A percentile compares a stretch with the other conserved stretches of the same genome.
phyloP scores from a whole-genome alignment of 192 early-diverging fungal species.

The Dissophora globulifera region DNA sequence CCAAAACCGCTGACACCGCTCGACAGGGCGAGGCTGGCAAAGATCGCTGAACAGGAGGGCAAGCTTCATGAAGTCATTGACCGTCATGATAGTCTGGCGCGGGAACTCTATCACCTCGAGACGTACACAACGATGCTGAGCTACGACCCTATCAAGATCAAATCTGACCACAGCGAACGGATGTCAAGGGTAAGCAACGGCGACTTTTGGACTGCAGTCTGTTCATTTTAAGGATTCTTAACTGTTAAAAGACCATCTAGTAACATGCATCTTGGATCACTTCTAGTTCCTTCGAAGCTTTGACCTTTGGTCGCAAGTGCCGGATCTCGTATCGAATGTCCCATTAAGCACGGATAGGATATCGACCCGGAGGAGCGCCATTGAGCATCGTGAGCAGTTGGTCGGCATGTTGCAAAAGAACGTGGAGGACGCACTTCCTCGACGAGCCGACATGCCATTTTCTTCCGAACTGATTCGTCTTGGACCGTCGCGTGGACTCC shows the following conservation, averaged over 20 bases:
- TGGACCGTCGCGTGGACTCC: slow-evolving; percentile 3
- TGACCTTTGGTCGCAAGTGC: slow-evolving; percentile 62
- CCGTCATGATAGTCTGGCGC: slow-evolving; percentile 62
- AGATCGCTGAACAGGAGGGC: slow-evolving; percentile 49
- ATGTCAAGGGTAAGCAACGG: slow-evolving; percentile 61
- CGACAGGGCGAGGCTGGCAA: slow-evolving; percentile 49
- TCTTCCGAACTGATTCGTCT: slow-evolving; percentile 11
- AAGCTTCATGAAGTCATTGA: slow-evolving; percentile 61
- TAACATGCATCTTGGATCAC: background rate
- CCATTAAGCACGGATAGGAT: slow-evolving; percentile 52
- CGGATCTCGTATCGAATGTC: slow-evolving; percentile 56
- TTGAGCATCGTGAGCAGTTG: slow-evolving; percentile 55
- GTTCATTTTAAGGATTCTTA: too few species aligned
- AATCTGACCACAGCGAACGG: slow-evolving; percentile 63
- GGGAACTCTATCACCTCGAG: slow-evolving; percentile 70
- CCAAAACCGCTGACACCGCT: slow-evolving; percentile 56
- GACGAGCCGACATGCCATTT: slow-evolving; percentile 5
- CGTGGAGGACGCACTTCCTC: slow-evolving; percentile 38
- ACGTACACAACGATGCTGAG: slow-evolving; percentile 58
- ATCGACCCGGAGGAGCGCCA: slow-evolving; percentile 55
- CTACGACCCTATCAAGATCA: slow-evolving; percentile 63
- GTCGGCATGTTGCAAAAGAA: slow-evolving; percentile 60
- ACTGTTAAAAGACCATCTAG: too few species aligned
- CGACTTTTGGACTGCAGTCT: too few species aligned
- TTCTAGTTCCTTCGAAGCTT: slow-evolving; percentile 40